Evolutionary conservation across 805 yeast genomes (phyloP).

Genomic region (Yarrowia sp.): DNA sequence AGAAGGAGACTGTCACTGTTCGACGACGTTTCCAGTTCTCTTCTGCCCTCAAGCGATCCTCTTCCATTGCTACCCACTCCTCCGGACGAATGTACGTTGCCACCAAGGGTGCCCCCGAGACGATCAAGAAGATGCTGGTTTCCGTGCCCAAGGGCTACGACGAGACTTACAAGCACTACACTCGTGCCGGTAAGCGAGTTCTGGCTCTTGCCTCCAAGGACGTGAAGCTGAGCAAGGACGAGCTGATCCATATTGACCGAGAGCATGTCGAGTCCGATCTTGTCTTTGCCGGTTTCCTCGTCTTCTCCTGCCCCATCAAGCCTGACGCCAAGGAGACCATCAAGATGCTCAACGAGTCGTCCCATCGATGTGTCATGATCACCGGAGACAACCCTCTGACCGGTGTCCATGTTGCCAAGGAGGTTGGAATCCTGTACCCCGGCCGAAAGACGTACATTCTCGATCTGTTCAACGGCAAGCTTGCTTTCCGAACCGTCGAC

Average conservation of each 20-base stretch:
- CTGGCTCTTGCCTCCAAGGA: constrained; percentile 90
- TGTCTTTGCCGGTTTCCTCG: constrained; percentile 87
- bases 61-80: constrained; percentile 72
- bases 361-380: constrained; percentile 96
- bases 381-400: constrained; percentile 99
- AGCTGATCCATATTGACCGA: constrained; percentile 69
- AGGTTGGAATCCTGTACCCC: constrained; percentile 73
- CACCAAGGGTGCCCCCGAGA: constrained; percentile 98
- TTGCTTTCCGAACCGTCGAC: constrained; percentile 85
- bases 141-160: constrained; percentile 82
- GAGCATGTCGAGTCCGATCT: constrained; percentile 77
- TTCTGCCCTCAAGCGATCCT: constrained; percentile 91
- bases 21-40: constrained; percentile 96
- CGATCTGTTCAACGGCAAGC: constrained; percentile 78
- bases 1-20: constrained; percentile 64
- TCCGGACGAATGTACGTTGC: constrained; percentile 70
- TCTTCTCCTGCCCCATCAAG: constrained; percentile 97
- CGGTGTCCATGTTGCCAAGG: constrained; percentile 96
- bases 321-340: constrained; percentile 90
- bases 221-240: constrained; percentile 59
- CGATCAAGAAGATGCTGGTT: constrained; percentile 76
- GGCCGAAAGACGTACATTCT: constrained; percentile 83
- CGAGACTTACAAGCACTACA: constrained; percentile 83
- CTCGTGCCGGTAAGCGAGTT: constrained; percentile 96
- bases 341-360: constrained; percentile 89